phyloP scores from a whole-genome alignment of 1,284 basidiomycete genomes.

The Prillingera fragicola region DNA sequence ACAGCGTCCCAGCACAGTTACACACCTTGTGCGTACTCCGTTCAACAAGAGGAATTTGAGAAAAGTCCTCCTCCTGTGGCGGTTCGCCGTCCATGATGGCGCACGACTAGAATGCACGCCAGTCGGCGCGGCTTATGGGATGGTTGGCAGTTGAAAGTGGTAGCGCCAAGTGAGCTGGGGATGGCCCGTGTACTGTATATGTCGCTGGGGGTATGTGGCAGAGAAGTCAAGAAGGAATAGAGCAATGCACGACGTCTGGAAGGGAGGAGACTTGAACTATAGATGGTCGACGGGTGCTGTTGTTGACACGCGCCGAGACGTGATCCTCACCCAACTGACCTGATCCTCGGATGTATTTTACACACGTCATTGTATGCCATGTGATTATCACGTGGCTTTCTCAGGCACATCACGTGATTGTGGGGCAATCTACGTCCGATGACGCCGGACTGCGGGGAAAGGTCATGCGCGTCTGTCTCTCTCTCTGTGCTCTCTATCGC shows the following conservation, averaged over 20 bases:
- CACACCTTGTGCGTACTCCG: slow-evolving; percentile 73
- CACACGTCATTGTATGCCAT: slow-evolving; percentile 2
- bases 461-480: background rate
- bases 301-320: slow-evolving; percentile 1
- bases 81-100: slow-evolving; percentile 85
- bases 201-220: background rate
- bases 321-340: no score
- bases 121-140: background rate
- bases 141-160: background rate
- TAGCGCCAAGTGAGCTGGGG: background rate
- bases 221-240: no score
- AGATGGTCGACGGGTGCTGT: background rate
- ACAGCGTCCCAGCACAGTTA: background rate
- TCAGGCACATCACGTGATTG: no score
- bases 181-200: background rate
- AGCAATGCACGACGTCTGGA: background rate
- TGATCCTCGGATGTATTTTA: background rate
- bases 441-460: no score
- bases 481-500: background rate
- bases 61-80: slow-evolving; percentile 90
- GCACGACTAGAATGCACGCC: slow-evolving; percentile 33
- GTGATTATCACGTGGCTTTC: background rate
- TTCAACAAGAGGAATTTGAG: slow-evolving; percentile 70
- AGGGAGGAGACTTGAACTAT: background rate
- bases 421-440: no score